phyloP scores from a whole-genome alignment of 257 asterid species.

The Solanum chiquidenum region DNA sequence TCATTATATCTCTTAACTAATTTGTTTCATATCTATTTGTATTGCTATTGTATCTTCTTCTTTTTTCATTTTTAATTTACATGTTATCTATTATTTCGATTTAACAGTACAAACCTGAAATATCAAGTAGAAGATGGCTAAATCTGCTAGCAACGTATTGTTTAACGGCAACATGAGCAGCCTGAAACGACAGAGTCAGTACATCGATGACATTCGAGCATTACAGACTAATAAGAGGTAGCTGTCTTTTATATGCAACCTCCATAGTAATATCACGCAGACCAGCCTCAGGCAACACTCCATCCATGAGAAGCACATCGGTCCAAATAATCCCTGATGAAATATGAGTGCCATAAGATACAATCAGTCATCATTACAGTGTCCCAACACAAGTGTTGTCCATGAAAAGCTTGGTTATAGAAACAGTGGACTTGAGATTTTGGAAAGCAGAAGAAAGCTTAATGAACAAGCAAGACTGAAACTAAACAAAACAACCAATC shows the following conservation, averaged over 20 bases:
- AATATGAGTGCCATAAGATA: not conserved
- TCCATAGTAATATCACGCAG: slow-evolving; percentile 49
- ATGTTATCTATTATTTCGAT: not conserved
- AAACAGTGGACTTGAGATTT: not conserved
- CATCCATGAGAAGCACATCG: slow-evolving; percentile 79
- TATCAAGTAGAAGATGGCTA: slow-evolving; percentile 45
- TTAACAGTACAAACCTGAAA: slow-evolving; percentile 57
- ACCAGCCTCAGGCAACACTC: slow-evolving; percentile 86
- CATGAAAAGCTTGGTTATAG: not conserved
- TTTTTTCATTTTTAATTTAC: not conserved
- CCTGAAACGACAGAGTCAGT: slow-evolving; percentile 32
- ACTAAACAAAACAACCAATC: not conserved
- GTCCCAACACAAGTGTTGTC: not conserved
- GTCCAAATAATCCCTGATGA: slow-evolving; percentile 71
- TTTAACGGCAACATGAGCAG: slow-evolving; percentile 60
- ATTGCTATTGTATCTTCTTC: not conserved
- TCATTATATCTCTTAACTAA: not conserved
- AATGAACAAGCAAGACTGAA: not conserved
- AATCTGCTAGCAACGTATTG: slow-evolving; percentile 56
- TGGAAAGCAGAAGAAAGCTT: not conserved
- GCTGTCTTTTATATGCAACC: slow-evolving; percentile 30
- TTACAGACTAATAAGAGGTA: slow-evolving; percentile 5
- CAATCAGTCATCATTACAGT: not conserved
- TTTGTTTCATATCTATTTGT: not conserved
- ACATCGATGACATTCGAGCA: not conserved